phyloP scores from a whole-genome alignment of 257 asterid genomes.

The Nicotiana knightiana region DNA sequence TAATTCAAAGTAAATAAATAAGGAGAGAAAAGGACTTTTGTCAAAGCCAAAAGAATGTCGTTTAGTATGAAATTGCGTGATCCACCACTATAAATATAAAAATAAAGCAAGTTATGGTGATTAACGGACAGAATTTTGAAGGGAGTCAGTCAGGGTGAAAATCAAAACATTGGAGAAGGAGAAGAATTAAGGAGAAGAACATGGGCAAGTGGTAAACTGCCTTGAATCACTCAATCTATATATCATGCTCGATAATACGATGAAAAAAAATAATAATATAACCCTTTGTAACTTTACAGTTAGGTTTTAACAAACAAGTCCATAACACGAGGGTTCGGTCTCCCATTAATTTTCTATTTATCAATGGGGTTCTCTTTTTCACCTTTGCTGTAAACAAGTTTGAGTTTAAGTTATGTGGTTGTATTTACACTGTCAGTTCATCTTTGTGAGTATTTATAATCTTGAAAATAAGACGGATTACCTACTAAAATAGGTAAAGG shows the following conservation, averaged over 20 bases:
- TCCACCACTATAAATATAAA: too few species aligned
- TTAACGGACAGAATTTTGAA: constrained; percentile 4
- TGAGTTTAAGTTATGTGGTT: too few species aligned
- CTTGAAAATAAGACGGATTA: too few species aligned
- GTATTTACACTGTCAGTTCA: too few species aligned
- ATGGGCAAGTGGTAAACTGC: constrained; percentile 26
- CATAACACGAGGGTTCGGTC: constrained; percentile 52
- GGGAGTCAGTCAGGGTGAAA: constrained; percentile 6
- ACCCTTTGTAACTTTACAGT: constrained; percentile 18
- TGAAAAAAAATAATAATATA: background rate
- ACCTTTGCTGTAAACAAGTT: too few species aligned
- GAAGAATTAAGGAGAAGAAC: constrained; percentile 9
- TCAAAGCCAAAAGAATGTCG: background rate
- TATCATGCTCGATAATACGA: background rate
- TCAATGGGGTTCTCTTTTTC: too few species aligned
- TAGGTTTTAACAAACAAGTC: constrained; percentile 18
- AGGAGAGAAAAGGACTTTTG: too few species aligned
- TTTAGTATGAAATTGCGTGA: background rate
- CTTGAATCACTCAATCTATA: constrained; percentile 22
- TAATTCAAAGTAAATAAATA: too few species aligned
- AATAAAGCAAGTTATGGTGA: background rate
- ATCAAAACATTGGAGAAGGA: constrained; percentile 12
- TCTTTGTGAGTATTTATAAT: too few species aligned
- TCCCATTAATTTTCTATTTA: background rate
- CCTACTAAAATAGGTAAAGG: too few species aligned